These are phyloP conservation scores for Penicillium argentinense DNA, from an alignment of 495 filamentous ascomycete species.

Conservation along the genomic window DNA sequence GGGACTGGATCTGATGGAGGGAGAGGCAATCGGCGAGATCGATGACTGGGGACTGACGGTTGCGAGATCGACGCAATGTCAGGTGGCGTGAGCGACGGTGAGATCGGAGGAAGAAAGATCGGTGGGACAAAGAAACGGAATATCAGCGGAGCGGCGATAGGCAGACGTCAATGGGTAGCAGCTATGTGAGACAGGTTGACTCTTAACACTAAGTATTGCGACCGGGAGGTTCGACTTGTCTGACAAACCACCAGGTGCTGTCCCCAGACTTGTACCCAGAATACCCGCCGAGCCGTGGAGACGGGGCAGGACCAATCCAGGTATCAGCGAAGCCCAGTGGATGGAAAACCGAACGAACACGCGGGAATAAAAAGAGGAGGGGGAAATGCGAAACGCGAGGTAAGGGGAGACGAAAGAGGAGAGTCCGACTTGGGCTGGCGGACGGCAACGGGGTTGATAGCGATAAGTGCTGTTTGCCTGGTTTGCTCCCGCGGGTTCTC, in stretches of 20 bases:
- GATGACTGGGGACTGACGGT: not conserved
- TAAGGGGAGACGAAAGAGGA: conserved; percentile 9
- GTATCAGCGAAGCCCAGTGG: conserved; percentile 5
- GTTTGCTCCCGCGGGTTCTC: conserved; percentile 12
- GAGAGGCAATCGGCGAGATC: not conserved
- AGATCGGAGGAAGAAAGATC: not conserved
- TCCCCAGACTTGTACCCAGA: conserved; percentile 16
- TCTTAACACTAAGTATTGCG: conserved; percentile 11
- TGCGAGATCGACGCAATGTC: not conserved
- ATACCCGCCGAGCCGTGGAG: conserved; percentile 23
- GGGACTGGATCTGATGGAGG: not conserved
- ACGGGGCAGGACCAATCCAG: conserved; percentile 1
- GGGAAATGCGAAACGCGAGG: conserved; percentile 2
- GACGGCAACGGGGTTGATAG: conserved; percentile 13
- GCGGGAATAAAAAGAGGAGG: not conserved
- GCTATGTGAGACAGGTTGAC: conserved; percentile 5
- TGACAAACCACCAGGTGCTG: conserved; percentile 16
- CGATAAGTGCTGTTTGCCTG: conserved; percentile 33
- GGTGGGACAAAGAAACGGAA: conserved; percentile 16
- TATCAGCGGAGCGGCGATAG: not conserved
- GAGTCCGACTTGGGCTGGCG: conserved; percentile 7
- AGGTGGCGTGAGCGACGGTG: not conserved
- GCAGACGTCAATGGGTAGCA: not conserved
- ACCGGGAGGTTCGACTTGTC: conserved; percentile 14
- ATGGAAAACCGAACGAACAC: not conserved